Base-by-base conservation (phyloP, 768 basidiomycete species). In the Suillus bovinus region DNA sequence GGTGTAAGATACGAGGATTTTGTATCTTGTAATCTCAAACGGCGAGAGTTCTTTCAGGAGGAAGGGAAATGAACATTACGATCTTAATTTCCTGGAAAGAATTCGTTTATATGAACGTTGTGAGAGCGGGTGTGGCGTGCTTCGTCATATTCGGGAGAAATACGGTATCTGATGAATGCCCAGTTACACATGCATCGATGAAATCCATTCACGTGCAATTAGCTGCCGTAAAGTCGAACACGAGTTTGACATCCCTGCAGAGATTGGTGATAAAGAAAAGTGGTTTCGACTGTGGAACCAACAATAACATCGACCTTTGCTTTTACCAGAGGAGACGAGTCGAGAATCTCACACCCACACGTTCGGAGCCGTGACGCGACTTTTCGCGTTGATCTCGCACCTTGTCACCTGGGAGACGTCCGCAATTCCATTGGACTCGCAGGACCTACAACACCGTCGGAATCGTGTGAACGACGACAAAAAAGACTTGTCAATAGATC, bases 311-410 rank as follows among this genome's bases (percentile, higher is more conserved):
- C 47, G 9, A 7, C 6, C 11, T 24, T 50, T 50, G 27, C 9
- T 50, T n/a, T 50, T 29, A 50, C 29, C 29, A 50, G 27, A 17
- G 49, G 17, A 29, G 20, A 29, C 49, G n/a, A n/a, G 49, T 50
- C 49, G 29, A 50, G 29, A 11, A 33, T 52, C 50, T 52, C 50
- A 52, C 50, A 52, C 50, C 50, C 50, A 52, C 50, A 52, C 50
- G 50, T 52, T 31, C 29, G 50, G 50, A n/a, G 11, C 50, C 50
- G 50, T 52, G 50, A 52, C 31, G 29, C 27, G 29, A 50, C 29
- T 31, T 49, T 38, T 50, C 2, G 31, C 50, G 50, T 0, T 52
- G 50, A 52, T 52, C 29, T 33, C 20, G 50, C 29, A 52, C 10
- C 5, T 52, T 31, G 50, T 52, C 50, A 52, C 50, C 50, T 52